phyloP scores from a whole-genome alignment of 768 basidiomycete genomes.

The Ramaria rubella region DNA sequence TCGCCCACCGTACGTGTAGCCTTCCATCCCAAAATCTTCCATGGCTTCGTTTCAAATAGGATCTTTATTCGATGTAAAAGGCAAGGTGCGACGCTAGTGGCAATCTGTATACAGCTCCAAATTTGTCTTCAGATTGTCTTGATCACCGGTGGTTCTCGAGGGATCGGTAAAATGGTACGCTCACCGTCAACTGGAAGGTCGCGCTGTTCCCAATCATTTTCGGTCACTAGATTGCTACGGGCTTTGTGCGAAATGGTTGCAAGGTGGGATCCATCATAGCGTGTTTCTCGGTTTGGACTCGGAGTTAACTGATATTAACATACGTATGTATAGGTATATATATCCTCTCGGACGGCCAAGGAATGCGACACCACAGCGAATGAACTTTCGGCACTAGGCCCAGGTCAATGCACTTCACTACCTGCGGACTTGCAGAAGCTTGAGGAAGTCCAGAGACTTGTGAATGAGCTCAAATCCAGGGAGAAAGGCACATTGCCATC shows the following conservation, averaged over 20 bases:
- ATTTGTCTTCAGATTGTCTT: conserved; percentile 36
- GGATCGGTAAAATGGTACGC: conserved; percentile 59
- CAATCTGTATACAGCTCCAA: not conserved
- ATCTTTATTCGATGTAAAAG: conserved; percentile 44
- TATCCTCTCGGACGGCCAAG: conserved; percentile 48
- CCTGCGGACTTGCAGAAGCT: conserved; percentile 49
- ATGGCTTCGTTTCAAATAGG: conserved; percentile 34
- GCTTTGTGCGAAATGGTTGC: conserved; percentile 57
- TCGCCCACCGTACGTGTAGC: too few relatives aligned
- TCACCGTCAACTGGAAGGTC: not conserved
- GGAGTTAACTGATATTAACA: not conserved
- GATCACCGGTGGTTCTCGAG: conserved; percentile 60
- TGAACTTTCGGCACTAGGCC: conserved; percentile 46
- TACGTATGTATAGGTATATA: conserved; percentile 45
- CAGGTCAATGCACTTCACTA: conserved; percentile 47
- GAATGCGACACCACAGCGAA: conserved; percentile 46
- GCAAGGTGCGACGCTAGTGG: conserved; percentile 23
- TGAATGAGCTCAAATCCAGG: conserved; percentile 39
- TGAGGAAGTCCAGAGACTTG: conserved; percentile 48
- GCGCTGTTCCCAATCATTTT: conserved; percentile 10
- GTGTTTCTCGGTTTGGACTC: too few relatives aligned
- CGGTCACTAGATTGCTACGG: conserved; percentile 48
- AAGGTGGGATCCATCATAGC: conserved; percentile 29
- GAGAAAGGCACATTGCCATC: conserved; percentile 30
- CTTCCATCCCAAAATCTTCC: too few relatives aligned